A percentile compares a stretch with the other conserved stretches of the same genome.
phyloP scores from a whole-genome alignment of 352 stramenopile species.

The Pythium pyrilobum region DNA sequence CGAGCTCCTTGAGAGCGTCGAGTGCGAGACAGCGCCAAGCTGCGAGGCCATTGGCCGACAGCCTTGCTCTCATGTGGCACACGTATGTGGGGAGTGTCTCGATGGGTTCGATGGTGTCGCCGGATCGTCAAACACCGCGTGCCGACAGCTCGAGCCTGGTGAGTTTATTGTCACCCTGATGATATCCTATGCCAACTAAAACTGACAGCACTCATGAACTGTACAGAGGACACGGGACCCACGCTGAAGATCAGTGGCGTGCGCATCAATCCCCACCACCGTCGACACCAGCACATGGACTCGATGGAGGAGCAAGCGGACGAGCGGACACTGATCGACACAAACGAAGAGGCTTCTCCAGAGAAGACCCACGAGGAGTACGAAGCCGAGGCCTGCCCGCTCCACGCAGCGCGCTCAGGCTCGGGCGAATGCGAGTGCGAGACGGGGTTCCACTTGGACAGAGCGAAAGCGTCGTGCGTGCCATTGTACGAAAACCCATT shows the following conservation, averaged over 20 bases:
- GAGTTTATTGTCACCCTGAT: background rate
- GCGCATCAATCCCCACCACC: slow-evolving; percentile 38
- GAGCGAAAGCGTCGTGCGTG: slow-evolving; percentile 26
- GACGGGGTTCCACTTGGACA: slow-evolving; percentile 30
- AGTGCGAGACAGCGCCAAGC: slow-evolving; percentile 36
- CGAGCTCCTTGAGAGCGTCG: slow-evolving; percentile 58
- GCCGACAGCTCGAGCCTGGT: slow-evolving; percentile 12
- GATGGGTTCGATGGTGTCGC: slow-evolving; percentile 34
- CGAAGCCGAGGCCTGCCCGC: slow-evolving; percentile 22
- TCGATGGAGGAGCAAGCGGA: no score
- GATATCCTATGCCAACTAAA: background rate
- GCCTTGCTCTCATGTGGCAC: slow-evolving; percentile 37
- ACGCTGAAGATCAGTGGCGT: slow-evolving; percentile 67
- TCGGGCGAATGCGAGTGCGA: slow-evolving; percentile 43
- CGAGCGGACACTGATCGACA: background rate
- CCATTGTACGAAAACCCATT: slow-evolving; percentile 14
- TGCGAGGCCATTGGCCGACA: slow-evolving; percentile 51
- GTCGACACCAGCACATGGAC: background rate
- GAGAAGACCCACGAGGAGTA: background rate
- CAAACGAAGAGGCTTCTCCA: background rate
- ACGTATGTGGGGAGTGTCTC: slow-evolving; percentile 68
- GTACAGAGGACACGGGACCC: slow-evolving; percentile 1
- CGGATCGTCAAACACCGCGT: slow-evolving; percentile 40
- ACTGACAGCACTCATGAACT: background rate
- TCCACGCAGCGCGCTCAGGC: slow-evolving; percentile 22